Base-by-base conservation (phyloP, 495 filamentous ascomycete species). In the Tuber magnatum region DNA sequence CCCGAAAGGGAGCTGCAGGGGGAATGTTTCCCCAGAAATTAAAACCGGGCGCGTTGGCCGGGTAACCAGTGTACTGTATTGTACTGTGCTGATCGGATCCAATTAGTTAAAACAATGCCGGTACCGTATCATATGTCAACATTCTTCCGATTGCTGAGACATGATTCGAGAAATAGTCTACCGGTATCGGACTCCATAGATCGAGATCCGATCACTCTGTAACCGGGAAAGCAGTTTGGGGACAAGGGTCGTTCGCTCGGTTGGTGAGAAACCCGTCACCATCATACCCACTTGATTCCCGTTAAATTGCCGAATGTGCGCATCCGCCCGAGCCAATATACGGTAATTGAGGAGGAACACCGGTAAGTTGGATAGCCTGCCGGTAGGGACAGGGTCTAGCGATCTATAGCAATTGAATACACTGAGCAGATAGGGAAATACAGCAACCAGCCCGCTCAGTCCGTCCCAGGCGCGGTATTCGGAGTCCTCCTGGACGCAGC, bases 401-500 rank as follows among this genome's bases (percentile, higher is more conserved):
- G 4, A 32, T 65, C 28, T 35, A 65, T 20, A 65, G 16, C 12
- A 35, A 65, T 32, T 32, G 18, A 65, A 32, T 65, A 20, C 28
- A 35, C 56, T 12, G 51, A 20, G 56, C 14, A 35, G 14, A 6
- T 28, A 35, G 6, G 56, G 4, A 8, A 35, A 35, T 65, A 32
- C 56, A 35, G 12, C 5, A 65, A 32, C 28, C 14, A 65, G 32
- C 28, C 28, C 9, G n/a, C n/a, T 65, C 56, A 65, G 16, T 20
- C 56, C 18, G 16, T 35, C 56, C 35, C 56, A 20, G 56, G 32
- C 28, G 14, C 56, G 20, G 39, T 71, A 40, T 40, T 5, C n/a
- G 28, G 69, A 16, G 24, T 41, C 1, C 48, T 35, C 16, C 42
- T 73, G 68, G 24, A 70, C 69, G n/a, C 12, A 24, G 68, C 80